Percentiles rank a stretch among this genome's conserved stretches.
phyloP scores from a whole-genome alignment of 768 basidiomycete genomes.

The Austroboletus eburneus region DNA sequence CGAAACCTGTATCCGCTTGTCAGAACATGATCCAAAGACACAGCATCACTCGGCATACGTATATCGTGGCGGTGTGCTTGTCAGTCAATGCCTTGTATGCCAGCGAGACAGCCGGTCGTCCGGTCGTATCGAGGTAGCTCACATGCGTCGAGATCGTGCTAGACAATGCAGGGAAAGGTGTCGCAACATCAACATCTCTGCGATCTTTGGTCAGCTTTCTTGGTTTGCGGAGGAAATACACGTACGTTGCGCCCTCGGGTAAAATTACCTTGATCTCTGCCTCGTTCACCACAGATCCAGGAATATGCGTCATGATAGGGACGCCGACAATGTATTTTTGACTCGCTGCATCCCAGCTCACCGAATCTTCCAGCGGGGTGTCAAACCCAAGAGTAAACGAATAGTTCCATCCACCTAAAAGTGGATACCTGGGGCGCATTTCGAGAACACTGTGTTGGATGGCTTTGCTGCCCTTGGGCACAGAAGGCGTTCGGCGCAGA shows the following conservation, averaged over 20 bases:
- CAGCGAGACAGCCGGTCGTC: constrained; percentile 76
- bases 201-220: constrained; percentile 9
- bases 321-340: constrained; percentile 73
- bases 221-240: too few relatives aligned
- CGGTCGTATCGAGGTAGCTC: constrained; percentile 89
- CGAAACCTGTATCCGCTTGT: constrained; percentile 56
- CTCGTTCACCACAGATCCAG: constrained; percentile 76
- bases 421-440: constrained; percentile 83
- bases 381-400: constrained; percentile 94
- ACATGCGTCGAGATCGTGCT: constrained; percentile 62
- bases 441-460: constrained; percentile 70
- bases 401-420: constrained; percentile 98
- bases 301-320: constrained; percentile 80
- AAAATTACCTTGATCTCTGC: constrained; percentile 77
- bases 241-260: constrained; percentile 95
- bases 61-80: constrained; percentile 74
- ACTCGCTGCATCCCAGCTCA: constrained; percentile 55
- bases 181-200: constrained; percentile 72
- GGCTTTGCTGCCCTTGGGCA: constrained; percentile 49
- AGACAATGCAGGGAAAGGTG: constrained; percentile 73
- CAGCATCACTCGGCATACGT: constrained; percentile 51
- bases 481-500: constrained; percentile 66
- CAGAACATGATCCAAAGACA: constrained; percentile 5
- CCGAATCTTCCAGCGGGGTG: constrained; percentile 72
- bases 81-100: constrained; percentile 72